Conservation (phyloP, 768 basidiomycete species). For the Phylloporus sp. region DNA sequence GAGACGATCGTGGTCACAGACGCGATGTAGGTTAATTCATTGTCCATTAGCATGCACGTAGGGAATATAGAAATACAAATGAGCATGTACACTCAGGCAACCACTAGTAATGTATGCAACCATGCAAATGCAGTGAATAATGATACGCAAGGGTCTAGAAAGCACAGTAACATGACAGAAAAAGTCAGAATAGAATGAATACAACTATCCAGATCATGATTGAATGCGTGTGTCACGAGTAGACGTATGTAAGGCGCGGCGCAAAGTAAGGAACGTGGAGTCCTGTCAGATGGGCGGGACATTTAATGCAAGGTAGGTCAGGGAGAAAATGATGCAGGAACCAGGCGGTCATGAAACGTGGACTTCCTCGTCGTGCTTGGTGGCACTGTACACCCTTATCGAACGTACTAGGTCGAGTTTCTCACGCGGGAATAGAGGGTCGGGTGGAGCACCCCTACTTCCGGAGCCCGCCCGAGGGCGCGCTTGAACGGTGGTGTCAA, state of each 20-base stretch:
- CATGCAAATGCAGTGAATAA: slow-evolving; percentile 12
- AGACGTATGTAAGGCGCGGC: neutral
- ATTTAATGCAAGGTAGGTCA: neutral
- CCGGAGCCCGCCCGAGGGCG: slow-evolving; percentile 9
- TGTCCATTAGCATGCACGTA: slow-evolving; percentile 6
- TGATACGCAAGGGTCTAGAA: slow-evolving; percentile 6
- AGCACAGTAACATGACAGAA: slow-evolving; percentile 1
- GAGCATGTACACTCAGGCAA: neutral
- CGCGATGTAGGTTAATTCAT: neutral
- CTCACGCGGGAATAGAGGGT: slow-evolving; percentile 30
- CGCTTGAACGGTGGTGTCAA: slow-evolving; percentile 10
- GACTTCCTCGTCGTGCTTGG: slow-evolving; percentile 36
- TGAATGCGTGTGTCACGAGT: neutral
- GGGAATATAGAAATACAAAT: slow-evolving; percentile 19
- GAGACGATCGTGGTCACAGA: slow-evolving; percentile 19
- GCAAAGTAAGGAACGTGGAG: slow-evolving; percentile 15
- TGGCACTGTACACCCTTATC: slow-evolving; percentile 49
- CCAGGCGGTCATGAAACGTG: slow-evolving; percentile 16
- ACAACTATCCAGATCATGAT: slow-evolving; percentile 11
- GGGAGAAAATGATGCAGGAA: neutral
- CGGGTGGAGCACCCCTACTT: slow-evolving; percentile 14
- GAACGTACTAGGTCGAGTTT: slow-evolving; percentile 50
- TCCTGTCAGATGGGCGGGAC: slow-evolving; percentile 12
- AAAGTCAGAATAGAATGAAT: slow-evolving; percentile 9
- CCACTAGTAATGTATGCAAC: slow-evolving; percentile 3